Evolutionary conservation across 169 alveolate genomes (phyloP).

Genomic region (Plasmodium malariae): DNA sequence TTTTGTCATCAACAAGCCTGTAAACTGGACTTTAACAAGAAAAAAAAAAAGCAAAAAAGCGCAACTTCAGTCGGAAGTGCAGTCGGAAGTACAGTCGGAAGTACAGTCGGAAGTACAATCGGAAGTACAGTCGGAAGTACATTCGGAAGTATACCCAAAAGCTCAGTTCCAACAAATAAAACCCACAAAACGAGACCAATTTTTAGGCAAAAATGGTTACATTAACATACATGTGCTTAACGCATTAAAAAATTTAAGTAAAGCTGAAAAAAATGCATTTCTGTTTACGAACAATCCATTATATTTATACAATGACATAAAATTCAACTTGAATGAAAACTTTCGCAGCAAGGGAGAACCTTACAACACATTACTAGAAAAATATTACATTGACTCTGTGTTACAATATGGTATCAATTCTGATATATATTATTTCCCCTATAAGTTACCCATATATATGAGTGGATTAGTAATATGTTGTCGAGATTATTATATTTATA

Average conservation of each 20-base stretch:
- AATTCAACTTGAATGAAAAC: background rate
- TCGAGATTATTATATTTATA: constrained; percentile 39
- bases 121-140: background rate
- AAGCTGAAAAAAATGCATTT: constrained; percentile 57
- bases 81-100: background rate
- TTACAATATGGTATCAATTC: constrained; percentile 7
- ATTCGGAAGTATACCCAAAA: background rate
- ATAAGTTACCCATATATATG: constrained; percentile 71
- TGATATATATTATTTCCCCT: constrained; percentile 39
- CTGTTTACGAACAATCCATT: constrained; percentile 23
- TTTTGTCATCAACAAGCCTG: constrained; percentile 75
- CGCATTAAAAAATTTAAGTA: constrained; percentile 24
- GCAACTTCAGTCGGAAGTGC: background rate
- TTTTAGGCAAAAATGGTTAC: background rate
- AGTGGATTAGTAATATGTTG: constrained; percentile 76
- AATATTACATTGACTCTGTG: constrained; percentile 60
- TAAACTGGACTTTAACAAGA: constrained; percentile 60
- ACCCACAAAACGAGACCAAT: too few relatives aligned
- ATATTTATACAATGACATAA: constrained; percentile 37
- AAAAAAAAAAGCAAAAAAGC: constrained; percentile 6
- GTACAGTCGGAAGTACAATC: background rate
- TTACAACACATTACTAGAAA: constrained; percentile 11
- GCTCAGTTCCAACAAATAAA: too few relatives aligned
- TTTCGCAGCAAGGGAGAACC: background rate
- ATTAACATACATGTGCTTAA: background rate